Percentiles rank a stretch among this genome's conserved stretches.
Evolutionary conservation across 352 stramenopile genomes (phyloP).

Genomic region (Phytophthora pinifolia): DNA sequence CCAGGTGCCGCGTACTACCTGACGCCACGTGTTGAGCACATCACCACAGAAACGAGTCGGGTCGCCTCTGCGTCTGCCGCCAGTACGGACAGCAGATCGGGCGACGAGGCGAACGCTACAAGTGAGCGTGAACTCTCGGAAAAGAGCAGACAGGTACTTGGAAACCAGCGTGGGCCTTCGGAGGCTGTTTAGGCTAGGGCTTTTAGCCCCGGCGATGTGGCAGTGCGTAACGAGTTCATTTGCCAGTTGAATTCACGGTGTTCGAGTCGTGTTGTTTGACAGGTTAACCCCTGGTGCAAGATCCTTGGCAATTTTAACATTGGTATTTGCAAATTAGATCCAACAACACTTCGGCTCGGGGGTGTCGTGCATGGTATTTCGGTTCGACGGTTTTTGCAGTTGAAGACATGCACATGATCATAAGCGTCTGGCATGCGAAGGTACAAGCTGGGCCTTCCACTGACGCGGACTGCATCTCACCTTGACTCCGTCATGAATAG

Average conservation of each 20-base stretch:
- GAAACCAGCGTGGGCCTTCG: conserved; percentile 26
- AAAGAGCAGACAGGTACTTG: conserved; percentile 25
- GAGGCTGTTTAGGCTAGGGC: conserved; percentile 26
- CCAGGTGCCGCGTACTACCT: conserved; percentile 34
- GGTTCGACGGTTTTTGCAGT: conserved; percentile 17
- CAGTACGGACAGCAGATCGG: conserved; percentile 24
- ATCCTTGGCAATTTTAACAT: no score
- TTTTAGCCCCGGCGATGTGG: not conserved
- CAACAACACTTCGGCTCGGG: not conserved
- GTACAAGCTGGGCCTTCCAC: not conserved
- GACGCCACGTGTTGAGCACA: conserved; percentile 29
- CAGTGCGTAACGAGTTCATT: not conserved
- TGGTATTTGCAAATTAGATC: no score
- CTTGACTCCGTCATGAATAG: conserved; percentile 18
- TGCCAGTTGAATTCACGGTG: no score
- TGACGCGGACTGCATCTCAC: conserved; percentile 1
- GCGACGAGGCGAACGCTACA: conserved; percentile 18
- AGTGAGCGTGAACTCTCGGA: conserved; percentile 17
- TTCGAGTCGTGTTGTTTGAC: no score
- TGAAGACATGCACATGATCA: conserved; percentile 9
- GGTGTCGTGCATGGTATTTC: conserved; percentile 21
- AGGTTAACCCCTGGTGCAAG: no score
- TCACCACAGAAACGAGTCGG: conserved; percentile 18
- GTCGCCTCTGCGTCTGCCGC: not conserved
- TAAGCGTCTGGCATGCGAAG: conserved; percentile 7